Evolutionary conservation across 768 basidiomycete genomes (phyloP).

Genomic region (Suillus sp.): DNA sequence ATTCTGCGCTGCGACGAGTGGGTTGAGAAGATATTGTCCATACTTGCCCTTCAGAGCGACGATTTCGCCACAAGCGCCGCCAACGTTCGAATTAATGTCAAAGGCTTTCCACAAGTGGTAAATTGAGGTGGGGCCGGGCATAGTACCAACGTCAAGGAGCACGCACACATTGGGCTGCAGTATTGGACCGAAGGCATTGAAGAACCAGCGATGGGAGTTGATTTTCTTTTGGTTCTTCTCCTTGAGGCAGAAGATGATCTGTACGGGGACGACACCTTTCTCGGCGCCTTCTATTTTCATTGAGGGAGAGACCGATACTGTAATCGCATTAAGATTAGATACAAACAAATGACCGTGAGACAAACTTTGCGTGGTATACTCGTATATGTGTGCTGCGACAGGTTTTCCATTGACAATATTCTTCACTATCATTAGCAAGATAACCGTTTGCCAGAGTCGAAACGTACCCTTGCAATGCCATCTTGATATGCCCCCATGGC

Average conservation of each 20-base stretch:
- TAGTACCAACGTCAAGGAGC: slow-evolving; percentile 84
- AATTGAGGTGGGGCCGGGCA: slow-evolving; percentile 85
- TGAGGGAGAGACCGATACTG: slow-evolving; percentile 80
- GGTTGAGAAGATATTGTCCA: slow-evolving; percentile 78
- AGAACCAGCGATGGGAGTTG: slow-evolving; percentile 94
- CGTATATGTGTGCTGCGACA: slow-evolving; percentile 89
- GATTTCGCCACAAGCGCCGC: slow-evolving; percentile 95
- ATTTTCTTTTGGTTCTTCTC: slow-evolving; percentile 97
- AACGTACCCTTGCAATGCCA: slow-evolving; percentile 79
- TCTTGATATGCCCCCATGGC: slow-evolving; percentile 96
- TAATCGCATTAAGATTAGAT: neutral
- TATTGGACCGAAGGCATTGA: slow-evolving; percentile 83
- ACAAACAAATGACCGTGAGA: slow-evolving; percentile 17
- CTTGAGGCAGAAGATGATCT: slow-evolving; percentile 90
- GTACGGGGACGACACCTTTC: slow-evolving; percentile 83
- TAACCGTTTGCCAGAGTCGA: neutral
- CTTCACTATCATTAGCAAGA: slow-evolving; percentile 30
- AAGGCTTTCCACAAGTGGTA: slow-evolving; percentile 97
- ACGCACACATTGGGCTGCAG: slow-evolving; percentile 92
- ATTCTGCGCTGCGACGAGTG: slow-evolving; percentile 88
- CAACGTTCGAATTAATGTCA: slow-evolving; percentile 88
- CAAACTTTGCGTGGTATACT: slow-evolving; percentile 90
- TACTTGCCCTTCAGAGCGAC: slow-evolving; percentile 89
- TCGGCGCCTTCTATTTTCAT: slow-evolving; percentile 82
- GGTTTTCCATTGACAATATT: slow-evolving; percentile 79